These are phyloP conservation scores for Hypoxylon sp. DNA, from an alignment of 2,329 filamentous ascomycete species.

Conservation along the genomic window DNA sequence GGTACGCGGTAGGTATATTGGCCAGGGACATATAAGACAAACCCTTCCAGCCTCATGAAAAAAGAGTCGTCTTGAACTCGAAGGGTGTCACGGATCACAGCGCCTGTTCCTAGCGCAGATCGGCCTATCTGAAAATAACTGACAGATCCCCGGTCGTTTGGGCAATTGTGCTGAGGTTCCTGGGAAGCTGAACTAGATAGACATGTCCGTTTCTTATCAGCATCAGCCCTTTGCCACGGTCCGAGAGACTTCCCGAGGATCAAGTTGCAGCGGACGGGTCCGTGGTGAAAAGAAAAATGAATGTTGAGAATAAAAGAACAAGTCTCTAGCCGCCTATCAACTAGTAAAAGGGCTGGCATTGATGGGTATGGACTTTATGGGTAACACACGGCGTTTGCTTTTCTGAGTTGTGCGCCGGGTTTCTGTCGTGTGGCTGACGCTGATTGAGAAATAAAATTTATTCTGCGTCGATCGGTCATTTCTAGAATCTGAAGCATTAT, in stretches of 20 bases:
- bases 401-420: conserved; percentile 32
- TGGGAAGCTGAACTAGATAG: conserved; percentile 14
- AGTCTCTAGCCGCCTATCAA: conserved; percentile 24
- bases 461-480: conserved; percentile 36
- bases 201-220: conserved; percentile 13
- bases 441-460: conserved; percentile 43
- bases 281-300: conserved; percentile 13
- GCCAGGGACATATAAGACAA: conserved; percentile 43
- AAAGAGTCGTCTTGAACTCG: conserved; percentile 30
- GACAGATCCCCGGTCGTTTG: conserved; percentile 29
- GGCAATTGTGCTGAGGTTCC: conserved; percentile 25
- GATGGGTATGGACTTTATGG: conserved; percentile 13
- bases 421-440: conserved; percentile 43
- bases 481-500: conserved; percentile 19
- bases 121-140: conserved; percentile 30
- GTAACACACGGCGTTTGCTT: conserved; percentile 41
- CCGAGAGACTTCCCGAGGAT: neutral
- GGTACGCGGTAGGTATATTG: conserved; percentile 43
- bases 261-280: conserved; percentile 3
- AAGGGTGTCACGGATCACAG: conserved; percentile 39
- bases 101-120: conserved; percentile 41
- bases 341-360: conserved; percentile 1
- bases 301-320: conserved; percentile 7
- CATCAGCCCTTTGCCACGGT: conserved; percentile 21
- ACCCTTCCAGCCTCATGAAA: conserved; percentile 38